A percentile compares a stretch with the other conserved stretches of the same genome.
These are phyloP conservation scores for Carex littledalei DNA, from an alignment of 176 grass and related monocot genomes.

Conservation along the genomic window DNA sequence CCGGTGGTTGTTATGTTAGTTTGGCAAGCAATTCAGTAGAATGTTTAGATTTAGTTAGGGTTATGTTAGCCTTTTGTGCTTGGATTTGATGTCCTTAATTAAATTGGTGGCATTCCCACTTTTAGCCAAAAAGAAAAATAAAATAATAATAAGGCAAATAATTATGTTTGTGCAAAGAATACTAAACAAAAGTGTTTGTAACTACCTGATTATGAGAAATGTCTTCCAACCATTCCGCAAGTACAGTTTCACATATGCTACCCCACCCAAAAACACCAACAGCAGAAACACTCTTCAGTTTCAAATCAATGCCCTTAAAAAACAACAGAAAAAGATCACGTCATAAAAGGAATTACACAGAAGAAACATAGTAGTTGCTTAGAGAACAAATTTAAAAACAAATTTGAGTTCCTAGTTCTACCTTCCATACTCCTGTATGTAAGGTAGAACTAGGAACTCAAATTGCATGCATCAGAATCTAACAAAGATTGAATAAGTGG, in stretches of 20 bases:
- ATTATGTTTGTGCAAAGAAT: background rate
- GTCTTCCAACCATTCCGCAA: constrained; percentile 90
- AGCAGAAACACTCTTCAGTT: constrained; percentile 90
- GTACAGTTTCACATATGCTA: constrained; percentile 76
- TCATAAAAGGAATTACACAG: background rate
- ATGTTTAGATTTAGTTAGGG: background rate
- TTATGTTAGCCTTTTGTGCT: background rate
- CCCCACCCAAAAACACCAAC: constrained; percentile 92
- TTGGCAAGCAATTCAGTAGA: background rate
- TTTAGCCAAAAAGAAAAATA: background rate
- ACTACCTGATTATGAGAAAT: constrained; percentile 97
- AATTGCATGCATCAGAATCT: background rate
- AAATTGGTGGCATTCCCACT: background rate
- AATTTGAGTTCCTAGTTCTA: too few relatives aligned
- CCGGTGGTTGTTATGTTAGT: background rate
- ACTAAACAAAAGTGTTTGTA: constrained; percentile 8
- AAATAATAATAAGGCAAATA: background rate
- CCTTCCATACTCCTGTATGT: background rate
- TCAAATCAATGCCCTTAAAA: constrained; percentile 86
- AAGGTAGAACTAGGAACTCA: background rate
- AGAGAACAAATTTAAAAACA: background rate
- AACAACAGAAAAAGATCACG: constrained; percentile 14
- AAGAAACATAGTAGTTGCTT: background rate
- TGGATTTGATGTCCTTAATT: background rate
- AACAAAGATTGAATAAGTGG: constrained; percentile 6